phyloP scores from a whole-genome alignment of 2,329 filamentous ascomycete species.

The Arachnopeziza araneosa region DNA sequence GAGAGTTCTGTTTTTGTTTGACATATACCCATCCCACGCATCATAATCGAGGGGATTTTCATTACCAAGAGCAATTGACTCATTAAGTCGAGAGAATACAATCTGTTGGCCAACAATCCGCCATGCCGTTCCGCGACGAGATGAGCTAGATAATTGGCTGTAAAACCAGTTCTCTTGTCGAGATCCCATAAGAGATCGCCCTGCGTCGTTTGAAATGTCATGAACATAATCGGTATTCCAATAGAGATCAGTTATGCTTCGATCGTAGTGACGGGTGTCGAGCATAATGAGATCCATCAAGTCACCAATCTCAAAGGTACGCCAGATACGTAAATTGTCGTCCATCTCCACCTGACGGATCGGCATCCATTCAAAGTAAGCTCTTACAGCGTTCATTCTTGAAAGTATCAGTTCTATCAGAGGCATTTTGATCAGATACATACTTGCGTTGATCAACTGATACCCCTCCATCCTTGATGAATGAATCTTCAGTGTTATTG shows the following conservation, averaged over 20 bases:
- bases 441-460: slow-evolving; percentile 63
- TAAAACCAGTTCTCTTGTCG: slow-evolving; percentile 74
- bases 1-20: slow-evolving; percentile 67
- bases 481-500: slow-evolving; percentile 63
- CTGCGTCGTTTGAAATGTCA: slow-evolving; percentile 59
- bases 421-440: background rate
- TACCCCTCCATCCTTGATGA: slow-evolving; percentile 49
- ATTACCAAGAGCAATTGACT: slow-evolving; percentile 25
- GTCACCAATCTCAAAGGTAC: slow-evolving; percentile 59
- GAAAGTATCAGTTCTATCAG: background rate
- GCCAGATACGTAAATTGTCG: slow-evolving; percentile 64
- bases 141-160: slow-evolving; percentile 48
- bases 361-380: slow-evolving; percentile 59
- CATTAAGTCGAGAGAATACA: slow-evolving; percentile 53
- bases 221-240: slow-evolving; percentile 59
- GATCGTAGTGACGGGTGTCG: slow-evolving; percentile 41
- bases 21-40: slow-evolving; percentile 59
- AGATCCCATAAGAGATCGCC: slow-evolving; percentile 64
- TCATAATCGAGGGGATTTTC: slow-evolving; percentile 47
- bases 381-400: slow-evolving; percentile 61
- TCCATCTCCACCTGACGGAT: slow-evolving; percentile 58
- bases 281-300: slow-evolving; percentile 64
- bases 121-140: slow-evolving; percentile 64
- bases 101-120: slow-evolving; percentile 67
- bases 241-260: slow-evolving; percentile 51